These are phyloP conservation scores for Saturnispora besseyi DNA, from an alignment of 805 yeast species.

Conservation along the genomic window DNA sequence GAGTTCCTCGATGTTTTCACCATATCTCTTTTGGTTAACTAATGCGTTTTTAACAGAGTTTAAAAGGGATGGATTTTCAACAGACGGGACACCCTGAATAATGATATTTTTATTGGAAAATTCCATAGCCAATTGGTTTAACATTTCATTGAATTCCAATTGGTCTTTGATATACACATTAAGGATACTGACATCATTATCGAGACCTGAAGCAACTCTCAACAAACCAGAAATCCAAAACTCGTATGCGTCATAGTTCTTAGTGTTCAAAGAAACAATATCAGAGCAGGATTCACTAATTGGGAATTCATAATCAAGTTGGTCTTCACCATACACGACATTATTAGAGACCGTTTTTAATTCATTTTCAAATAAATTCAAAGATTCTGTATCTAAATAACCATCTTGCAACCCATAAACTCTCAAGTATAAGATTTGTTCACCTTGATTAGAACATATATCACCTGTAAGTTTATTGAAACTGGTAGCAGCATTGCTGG, in stretches of 20 bases:
- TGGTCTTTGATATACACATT: conserved; percentile 7
- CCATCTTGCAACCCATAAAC: conserved; percentile 16
- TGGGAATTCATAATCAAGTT: neutral
- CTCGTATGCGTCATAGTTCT: neutral
- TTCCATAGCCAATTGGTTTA: conserved; percentile 13
- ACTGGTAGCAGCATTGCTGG: conserved; percentile 4
- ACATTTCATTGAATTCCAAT: conserved; percentile 10
- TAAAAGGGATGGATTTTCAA: conserved; percentile 11
- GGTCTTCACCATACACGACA: conserved; percentile 15
- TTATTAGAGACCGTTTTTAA: conserved; percentile 15
- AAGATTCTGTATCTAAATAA: conserved; percentile 12
- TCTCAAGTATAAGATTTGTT: conserved; percentile 13
- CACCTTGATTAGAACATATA: conserved; percentile 13
- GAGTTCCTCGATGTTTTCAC: conserved; percentile 16
- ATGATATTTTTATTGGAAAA: conserved; percentile 15
- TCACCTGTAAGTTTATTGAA: conserved; percentile 12
- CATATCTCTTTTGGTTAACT: conserved; percentile 10
- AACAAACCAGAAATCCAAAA: neutral
- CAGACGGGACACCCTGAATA: conserved; percentile 28
- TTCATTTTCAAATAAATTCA: conserved; percentile 7
- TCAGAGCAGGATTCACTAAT: conserved; percentile 1
- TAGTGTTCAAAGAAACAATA: neutral
- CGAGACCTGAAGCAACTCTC: conserved; percentile 4
- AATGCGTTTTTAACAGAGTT: neutral
- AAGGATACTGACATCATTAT: neutral